Base-by-base conservation (phyloP, 805 yeast genomes). In the Suhomyces tanzawaensis region DNA sequence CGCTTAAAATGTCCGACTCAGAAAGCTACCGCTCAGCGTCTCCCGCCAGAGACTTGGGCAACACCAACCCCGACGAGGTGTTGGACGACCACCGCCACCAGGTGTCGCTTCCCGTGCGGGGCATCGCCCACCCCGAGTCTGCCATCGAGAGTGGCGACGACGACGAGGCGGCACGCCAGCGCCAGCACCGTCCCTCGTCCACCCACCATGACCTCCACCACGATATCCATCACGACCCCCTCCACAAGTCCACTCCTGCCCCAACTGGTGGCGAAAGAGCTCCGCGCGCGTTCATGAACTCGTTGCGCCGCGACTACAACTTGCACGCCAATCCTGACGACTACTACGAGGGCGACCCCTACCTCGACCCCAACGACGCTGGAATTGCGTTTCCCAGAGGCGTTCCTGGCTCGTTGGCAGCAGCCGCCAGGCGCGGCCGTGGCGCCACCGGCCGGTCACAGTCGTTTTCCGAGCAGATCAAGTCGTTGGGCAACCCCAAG, bases 81-180 rank as follows among this genome's bases (percentile, higher is more conserved):
- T 54, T 68, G 40, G 57, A 66, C 38, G 73, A 68, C 50, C 72
- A 68, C 48, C 51, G 73, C 34, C 40, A 67, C 46, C 73, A 68
- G 47, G 51, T 52, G 22, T 53, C 62, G 12, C 59, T 65, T n/a
- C 71, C 64, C 23, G 44, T 49, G 18, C 46, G 55, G 7, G 34
- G 15, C 6, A 19, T 18, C 29, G 19, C 32, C 33, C 35, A 36
- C n/a, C 24, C 39, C 17, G 11, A 7, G 24, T 13, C 7, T 11
- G 50, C 42, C 19, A 46, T 31, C 17, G 36, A 33, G n/a, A 23
- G 29, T 18, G 29, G 18, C 23, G 45, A 28, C 21, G 43, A 39
- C 4, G n/a, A n/a, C n/a, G n/a, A n/a, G n/a, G n/a, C n/a, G n/a
- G 39, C 17, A 3, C 36, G 32, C 26, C 15, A 13, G 4, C 26